These are phyloP conservation scores for Vigna angularis DNA, from an alignment of 306 rosid genomes.

Conservation along the genomic window DNA sequence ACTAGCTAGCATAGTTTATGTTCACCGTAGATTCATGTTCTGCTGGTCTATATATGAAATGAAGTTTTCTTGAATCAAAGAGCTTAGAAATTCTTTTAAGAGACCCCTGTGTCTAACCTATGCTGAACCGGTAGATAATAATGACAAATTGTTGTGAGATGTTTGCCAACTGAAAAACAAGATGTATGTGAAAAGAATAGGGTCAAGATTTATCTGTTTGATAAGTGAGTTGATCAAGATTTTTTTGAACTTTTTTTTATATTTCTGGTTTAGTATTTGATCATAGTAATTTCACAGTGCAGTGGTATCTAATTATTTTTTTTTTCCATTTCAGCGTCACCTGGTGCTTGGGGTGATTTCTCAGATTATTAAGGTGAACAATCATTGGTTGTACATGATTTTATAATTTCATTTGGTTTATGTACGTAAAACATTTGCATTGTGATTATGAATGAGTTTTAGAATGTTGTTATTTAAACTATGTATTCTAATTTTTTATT, in stretches of 20 bases:
- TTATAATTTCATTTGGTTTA: slow-evolving; percentile 22
- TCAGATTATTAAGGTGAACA: slow-evolving; percentile 89
- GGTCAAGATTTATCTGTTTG: not conserved
- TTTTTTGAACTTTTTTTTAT: not conserved
- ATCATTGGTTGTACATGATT: slow-evolving; percentile 5
- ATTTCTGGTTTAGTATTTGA: slow-evolving; percentile 3
- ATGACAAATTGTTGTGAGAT: too few species aligned
- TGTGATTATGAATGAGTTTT: too few species aligned
- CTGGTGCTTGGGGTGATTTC: slow-evolving; percentile 95
- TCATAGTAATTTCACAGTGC: not conserved
- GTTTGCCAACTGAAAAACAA: not conserved
- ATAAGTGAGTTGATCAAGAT: not conserved
- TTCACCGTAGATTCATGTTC: not conserved
- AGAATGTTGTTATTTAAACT: slow-evolving; percentile 3
- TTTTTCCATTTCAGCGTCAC: slow-evolving; percentile 83
- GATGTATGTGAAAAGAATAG: not conserved
- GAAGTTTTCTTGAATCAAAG: slow-evolving; percentile 2
- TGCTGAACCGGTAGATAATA: slow-evolving; percentile 16
- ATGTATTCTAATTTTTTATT: slow-evolving; percentile 5
- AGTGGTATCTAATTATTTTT: slow-evolving; percentile 10
- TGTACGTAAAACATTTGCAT: not conserved
- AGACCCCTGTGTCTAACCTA: not conserved
- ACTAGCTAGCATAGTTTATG: not conserved
- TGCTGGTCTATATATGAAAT: not conserved
- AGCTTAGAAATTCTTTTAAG: not conserved